These are phyloP conservation scores for Porcisia hertigi DNA, from an alignment of 208 protist genomes.

Conservation along the genomic window DNA sequence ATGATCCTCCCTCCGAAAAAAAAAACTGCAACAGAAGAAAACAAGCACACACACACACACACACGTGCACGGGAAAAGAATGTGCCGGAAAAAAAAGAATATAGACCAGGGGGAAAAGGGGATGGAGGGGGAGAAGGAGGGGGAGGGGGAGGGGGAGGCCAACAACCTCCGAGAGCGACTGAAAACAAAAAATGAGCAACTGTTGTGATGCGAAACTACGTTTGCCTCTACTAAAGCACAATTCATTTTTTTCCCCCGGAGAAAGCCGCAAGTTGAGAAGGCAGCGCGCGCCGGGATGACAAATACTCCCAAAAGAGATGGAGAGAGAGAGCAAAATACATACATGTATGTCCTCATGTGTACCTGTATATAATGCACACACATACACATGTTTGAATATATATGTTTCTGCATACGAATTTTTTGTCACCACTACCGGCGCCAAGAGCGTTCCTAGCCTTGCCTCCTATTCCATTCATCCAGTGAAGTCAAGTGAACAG, in stretches of 20 bases:
- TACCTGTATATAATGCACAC: too few species aligned
- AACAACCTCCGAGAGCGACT: not conserved
- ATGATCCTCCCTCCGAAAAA: not conserved
- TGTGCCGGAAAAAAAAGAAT: not conserved
- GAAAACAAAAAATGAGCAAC: not conserved
- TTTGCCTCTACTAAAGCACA: not conserved
- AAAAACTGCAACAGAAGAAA: not conserved
- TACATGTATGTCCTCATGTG: not conserved
- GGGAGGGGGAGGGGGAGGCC: not conserved
- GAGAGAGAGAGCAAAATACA: not conserved
- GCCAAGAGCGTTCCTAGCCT: too few species aligned
- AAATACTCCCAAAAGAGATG: not conserved
- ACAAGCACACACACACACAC: constrained; percentile 1
- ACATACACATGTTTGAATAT: not conserved
- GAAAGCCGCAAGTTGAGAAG: too few species aligned
- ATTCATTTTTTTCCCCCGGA: too few species aligned
- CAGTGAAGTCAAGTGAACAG: not conserved
- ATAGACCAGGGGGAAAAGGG: constrained; percentile 5
- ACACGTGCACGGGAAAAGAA: not conserved
- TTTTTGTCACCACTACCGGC: too few species aligned
- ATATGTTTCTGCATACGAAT: not conserved
- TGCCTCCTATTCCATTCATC: too few species aligned
- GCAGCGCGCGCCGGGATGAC: too few species aligned
- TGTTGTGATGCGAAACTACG: not conserved
- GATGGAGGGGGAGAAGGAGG: not conserved